Conservation (phyloP, 805 yeast species). For the Grigorovia transvaalensis region DNA sequence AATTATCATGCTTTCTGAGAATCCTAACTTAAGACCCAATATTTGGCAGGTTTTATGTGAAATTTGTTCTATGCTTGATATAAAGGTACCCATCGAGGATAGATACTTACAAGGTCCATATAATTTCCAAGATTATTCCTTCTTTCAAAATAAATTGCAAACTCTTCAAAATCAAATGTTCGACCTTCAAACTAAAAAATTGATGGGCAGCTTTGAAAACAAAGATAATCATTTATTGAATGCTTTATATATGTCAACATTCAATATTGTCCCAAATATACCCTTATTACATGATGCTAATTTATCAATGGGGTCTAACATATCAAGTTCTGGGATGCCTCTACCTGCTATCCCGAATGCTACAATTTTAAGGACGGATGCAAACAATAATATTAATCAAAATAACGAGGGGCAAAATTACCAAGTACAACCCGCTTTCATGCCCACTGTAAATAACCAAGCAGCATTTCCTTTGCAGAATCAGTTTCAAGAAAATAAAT, state of each 20-base stretch:
- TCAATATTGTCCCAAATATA: constrained; percentile 24
- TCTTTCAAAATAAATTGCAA: constrained; percentile 35
- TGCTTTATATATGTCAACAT: constrained; percentile 19
- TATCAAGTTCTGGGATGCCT: not conserved
- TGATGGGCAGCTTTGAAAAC: constrained; percentile 7
- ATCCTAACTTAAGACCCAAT: constrained; percentile 77
- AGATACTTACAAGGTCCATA: constrained; percentile 40
- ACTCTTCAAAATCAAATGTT: constrained; percentile 23
- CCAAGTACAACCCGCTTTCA: not conserved
- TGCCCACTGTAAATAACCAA: not conserved
- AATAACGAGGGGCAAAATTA: not conserved
- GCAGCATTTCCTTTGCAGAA: not conserved
- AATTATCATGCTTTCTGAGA: constrained; percentile 71
- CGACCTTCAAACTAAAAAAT: constrained; percentile 16
- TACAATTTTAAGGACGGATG: not conserved
- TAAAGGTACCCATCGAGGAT: constrained; percentile 34
- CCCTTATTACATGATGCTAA: constrained; percentile 6
- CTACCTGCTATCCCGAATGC: not conserved
- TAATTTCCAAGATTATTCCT: constrained; percentile 45
- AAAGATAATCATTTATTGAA: constrained; percentile 15
- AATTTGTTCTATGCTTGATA: constrained; percentile 46
- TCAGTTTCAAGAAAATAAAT: not conserved
- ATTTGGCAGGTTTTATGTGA: constrained; percentile 68
- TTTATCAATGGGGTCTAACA: not conserved
- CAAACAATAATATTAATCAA: not conserved